A percentile compares a stretch with the other conserved stretches of the same genome.
Conservation (phyloP, 164 flowering plant species). For the Tetrastigma voinierianum region DNA sequence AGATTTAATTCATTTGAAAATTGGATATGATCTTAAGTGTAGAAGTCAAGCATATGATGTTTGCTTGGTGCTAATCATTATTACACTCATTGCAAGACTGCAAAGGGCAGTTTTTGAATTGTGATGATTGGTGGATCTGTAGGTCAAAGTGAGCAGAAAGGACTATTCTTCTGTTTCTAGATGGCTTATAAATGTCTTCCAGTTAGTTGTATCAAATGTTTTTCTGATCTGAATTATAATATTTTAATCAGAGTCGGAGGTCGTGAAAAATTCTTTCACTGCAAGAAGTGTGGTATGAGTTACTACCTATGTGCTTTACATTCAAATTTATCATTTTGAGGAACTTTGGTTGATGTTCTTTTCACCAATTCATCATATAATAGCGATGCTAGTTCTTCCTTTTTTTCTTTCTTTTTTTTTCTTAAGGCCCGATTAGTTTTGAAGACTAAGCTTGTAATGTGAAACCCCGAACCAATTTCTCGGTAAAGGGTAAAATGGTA, state of each 20-base stretch:
- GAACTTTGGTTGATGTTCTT: not conserved
- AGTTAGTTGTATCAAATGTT: not conserved
- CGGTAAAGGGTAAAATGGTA: too few species aligned
- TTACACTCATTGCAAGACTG: conserved; percentile 40
- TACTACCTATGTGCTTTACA: not conserved
- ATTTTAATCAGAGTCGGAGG: conserved; percentile 71
- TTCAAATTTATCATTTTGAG: not conserved
- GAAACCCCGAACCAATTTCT: too few species aligned
- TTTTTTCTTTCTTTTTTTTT: not conserved
- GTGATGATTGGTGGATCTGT: conserved; percentile 93
- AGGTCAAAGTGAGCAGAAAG: conserved; percentile 46
- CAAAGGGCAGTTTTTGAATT: conserved; percentile 84
- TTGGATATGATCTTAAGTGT: not conserved
- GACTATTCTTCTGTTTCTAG: not conserved
- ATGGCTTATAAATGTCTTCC: not conserved
- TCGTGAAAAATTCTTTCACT: conserved; percentile 74
- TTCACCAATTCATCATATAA: not conserved
- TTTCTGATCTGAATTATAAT: conserved; percentile 6
- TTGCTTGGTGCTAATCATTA: conserved; percentile 1
- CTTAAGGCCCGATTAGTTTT: too few species aligned
- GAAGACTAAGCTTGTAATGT: too few species aligned
- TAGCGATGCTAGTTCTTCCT: not conserved
- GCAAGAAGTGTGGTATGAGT: conserved; percentile 78
- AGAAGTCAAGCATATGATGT: not conserved
- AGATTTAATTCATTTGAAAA: not conserved